Conservation (phyloP, 345 rosid genomes). For the Pseudoturritis turrita region DNA sequence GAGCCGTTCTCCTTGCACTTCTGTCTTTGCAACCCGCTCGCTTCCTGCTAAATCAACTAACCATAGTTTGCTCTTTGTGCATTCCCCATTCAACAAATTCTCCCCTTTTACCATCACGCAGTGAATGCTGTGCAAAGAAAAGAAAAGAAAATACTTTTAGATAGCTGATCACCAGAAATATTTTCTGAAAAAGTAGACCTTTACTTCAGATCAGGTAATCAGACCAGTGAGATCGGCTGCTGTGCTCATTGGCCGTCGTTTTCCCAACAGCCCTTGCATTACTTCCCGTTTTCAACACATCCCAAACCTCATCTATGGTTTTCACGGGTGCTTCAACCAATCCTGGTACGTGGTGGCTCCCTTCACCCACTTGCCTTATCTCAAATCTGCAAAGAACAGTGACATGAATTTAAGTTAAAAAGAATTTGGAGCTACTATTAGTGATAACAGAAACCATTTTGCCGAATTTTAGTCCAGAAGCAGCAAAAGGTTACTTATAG, state of each 20-base stretch:
- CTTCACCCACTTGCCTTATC: constrained; percentile 74
- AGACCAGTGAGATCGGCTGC: constrained; percentile 98
- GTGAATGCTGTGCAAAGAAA: constrained; percentile 52
- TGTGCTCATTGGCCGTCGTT: constrained; percentile 88
- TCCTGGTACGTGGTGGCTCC: constrained; percentile 84
- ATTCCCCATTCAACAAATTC: constrained; percentile 79
- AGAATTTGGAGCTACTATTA: not conserved
- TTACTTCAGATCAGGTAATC: constrained; percentile 2
- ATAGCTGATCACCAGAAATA: not conserved
- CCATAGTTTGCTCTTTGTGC: constrained; percentile 94
- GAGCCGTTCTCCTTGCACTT: constrained; percentile 91
- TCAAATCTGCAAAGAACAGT: constrained; percentile 56
- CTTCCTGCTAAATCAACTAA: constrained; percentile 99
- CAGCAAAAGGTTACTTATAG: not conserved
- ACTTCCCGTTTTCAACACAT: constrained; percentile 84
- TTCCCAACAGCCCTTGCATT: constrained; percentile 86
- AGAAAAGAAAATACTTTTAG: not conserved
- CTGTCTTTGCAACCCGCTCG: constrained; percentile 91
- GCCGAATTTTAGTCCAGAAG: not conserved
- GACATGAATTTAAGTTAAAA: not conserved
- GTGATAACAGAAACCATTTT: not conserved
- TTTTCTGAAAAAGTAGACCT: not conserved
- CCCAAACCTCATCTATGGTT: constrained; percentile 87
- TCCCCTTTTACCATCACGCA: constrained; percentile 91
- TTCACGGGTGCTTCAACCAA: constrained; percentile 76